phyloP scores from a whole-genome alignment of 495 filamentous ascomycete genomes.

The Xylaria bambusicola region DNA sequence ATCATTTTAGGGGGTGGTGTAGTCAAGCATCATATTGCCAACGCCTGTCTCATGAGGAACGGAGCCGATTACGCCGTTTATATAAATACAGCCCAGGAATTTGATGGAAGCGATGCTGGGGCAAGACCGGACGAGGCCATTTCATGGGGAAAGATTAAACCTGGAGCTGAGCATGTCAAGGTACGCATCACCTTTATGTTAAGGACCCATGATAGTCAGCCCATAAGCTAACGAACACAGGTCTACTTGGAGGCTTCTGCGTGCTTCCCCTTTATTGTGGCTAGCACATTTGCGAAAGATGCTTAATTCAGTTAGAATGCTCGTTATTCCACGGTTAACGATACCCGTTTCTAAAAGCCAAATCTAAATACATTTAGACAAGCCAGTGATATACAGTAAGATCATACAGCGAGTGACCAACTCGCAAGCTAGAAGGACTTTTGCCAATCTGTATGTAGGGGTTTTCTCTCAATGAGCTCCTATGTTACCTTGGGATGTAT shows the following conservation, averaged over 20 bases:
- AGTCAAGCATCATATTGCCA: slow-evolving; percentile 96
- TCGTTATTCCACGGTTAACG: too few relatives aligned
- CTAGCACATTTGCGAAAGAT: slow-evolving; percentile 82
- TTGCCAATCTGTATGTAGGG: too few relatives aligned
- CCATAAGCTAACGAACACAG: slow-evolving; percentile 39
- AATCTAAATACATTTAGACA: too few relatives aligned
- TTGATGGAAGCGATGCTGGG: slow-evolving; percentile 95
- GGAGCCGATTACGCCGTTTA: slow-evolving; percentile 96
- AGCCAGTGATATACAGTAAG: too few relatives aligned
- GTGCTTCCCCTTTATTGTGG: slow-evolving; percentile 91
- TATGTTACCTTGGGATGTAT: too few relatives aligned
- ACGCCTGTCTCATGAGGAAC: slow-evolving; percentile 94
- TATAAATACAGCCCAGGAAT: slow-evolving; percentile 94
- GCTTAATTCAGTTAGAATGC: too few relatives aligned
- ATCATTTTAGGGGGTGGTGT: slow-evolving; percentile 92
- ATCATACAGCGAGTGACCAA: too few relatives aligned
- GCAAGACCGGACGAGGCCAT: slow-evolving; percentile 95
- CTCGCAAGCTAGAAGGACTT: too few relatives aligned
- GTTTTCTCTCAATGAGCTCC: too few relatives aligned
- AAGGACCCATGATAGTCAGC: not conserved
- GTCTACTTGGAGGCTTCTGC: slow-evolving; percentile 92
- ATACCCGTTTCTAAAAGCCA: too few relatives aligned
- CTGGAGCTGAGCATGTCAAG: slow-evolving; percentile 83
- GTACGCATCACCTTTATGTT: slow-evolving; percentile 39
- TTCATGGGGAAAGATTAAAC: slow-evolving; percentile 97